phyloP scores from a whole-genome alignment of 139 green algal genomes.

The Coelastrella sp. region DNA sequence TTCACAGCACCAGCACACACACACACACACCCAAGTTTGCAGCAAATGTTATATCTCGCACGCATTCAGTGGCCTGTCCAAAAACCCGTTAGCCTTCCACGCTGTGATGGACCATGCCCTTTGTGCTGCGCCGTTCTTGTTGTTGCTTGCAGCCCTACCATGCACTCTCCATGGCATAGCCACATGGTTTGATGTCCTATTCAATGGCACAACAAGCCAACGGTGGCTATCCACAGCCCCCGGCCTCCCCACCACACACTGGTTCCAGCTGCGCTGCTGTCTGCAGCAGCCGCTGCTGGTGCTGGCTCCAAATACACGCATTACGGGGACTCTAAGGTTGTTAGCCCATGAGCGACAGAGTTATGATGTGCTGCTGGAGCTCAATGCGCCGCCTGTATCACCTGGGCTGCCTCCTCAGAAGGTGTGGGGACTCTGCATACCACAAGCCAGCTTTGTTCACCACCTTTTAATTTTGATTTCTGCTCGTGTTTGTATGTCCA shows the following conservation, averaged over 20 bases:
- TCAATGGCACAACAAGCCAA: conserved; percentile 75
- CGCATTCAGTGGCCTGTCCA: no score
- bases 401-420: conserved; percentile 57
- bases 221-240: conserved; percentile 94
- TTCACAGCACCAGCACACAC: conserved; percentile 80
- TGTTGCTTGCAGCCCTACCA: conserved; percentile 43
- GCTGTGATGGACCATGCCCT: background rate
- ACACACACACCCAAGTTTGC: background rate
- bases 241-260: conserved; percentile 94
- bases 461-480: background rate
- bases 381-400: conserved; percentile 68
- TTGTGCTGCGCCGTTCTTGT: background rate
- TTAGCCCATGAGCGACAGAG: conserved; percentile 83
- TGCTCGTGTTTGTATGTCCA: no score
- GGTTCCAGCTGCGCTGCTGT: conserved; percentile 88
- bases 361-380: conserved; percentile 83
- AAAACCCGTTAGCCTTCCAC: no score
- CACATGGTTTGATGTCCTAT: conserved; percentile 97
- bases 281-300: conserved; percentile 78
- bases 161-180: conserved; percentile 90
- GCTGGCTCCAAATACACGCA: conserved; percentile 36
- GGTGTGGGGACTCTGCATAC: conserved; percentile 26
- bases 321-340: conserved; percentile 76
- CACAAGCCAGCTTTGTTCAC: background rate
- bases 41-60: background rate